phyloP scores from a whole-genome alignment of 192 early-diverging fungal species.

The Coemansia biformis region DNA sequence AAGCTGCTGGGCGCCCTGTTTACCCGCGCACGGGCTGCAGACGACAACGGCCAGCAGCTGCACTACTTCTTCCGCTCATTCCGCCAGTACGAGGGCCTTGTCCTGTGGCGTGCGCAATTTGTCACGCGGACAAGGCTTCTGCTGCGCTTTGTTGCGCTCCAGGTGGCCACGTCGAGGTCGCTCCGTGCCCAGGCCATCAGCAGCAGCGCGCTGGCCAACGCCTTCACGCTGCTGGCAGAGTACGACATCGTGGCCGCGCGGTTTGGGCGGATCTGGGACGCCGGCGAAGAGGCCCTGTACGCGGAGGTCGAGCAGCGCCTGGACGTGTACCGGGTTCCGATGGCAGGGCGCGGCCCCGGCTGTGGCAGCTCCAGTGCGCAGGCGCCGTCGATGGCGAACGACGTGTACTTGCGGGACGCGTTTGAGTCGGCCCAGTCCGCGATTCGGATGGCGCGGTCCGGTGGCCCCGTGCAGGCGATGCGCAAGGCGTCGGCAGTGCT shows the following conservation, averaged over 20 bases:
- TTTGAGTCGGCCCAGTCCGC: constrained; percentile 32
- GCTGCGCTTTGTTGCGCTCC: constrained; percentile 45
- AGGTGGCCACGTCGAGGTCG: constrained; percentile 36
- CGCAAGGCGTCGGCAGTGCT: constrained; percentile 40
- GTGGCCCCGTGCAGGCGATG: constrained; percentile 39
- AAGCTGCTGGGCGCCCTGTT: constrained; percentile 40
- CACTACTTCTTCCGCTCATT: constrained; percentile 43
- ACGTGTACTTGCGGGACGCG: constrained; percentile 38
- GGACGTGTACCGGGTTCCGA: constrained; percentile 39
- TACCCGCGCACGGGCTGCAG: constrained; percentile 13
- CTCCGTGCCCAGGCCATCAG: constrained; percentile 22
- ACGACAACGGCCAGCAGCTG: constrained; percentile 13
- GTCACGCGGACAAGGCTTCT: constrained; percentile 20
- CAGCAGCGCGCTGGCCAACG: constrained; percentile 18
- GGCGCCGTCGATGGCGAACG: constrained; percentile 37
- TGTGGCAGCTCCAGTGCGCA: constrained; percentile 1
- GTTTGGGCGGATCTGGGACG: constrained; percentile 42
- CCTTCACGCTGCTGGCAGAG: constrained; percentile 40
- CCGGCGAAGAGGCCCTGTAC: constrained; percentile 5
- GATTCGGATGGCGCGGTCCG: constrained; percentile 31
- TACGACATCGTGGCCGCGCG: constrained; percentile 26
- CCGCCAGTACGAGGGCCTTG: constrained; percentile 43
- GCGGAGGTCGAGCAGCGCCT: constrained; percentile 17
- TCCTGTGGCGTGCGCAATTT: constrained; percentile 49
- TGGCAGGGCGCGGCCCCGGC: constrained; percentile 9